Base-by-base conservation (phyloP, 169 alveolate species). In the Plasmodium blacklocki region DNA sequence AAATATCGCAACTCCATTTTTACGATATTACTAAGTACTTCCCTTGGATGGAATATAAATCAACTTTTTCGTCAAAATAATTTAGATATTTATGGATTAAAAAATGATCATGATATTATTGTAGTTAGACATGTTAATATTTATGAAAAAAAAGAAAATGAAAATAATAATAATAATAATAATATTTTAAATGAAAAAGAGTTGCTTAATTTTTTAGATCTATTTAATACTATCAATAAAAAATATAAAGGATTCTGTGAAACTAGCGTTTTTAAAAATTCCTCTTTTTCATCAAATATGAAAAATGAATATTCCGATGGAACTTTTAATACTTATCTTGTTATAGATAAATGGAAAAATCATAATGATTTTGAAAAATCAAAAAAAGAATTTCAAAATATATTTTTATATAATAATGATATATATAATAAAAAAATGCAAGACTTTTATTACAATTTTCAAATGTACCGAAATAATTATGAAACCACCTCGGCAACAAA, bases 341-440 rank as follows among this genome's bases (percentile, higher is more conserved):
- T 78, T 50, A 78, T 78, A 78, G 89, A 78, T 59, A 78, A 78
- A 64, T 78, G 89, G 89, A 78, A 78, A 78, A 78, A 54, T 26
- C 47, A 78, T 50, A 78, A 29, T 12, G 71, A 78, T 23, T 78
- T 78, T 66, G 89, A 78, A 67, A 54, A 78, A 6, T 78, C 89
- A 19, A 63, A 59, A 78, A 66, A 78, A 59, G 89, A 78, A 23
- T 78, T 78, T 45, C 60, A 64, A 78, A 78, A 19, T 1, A 15
- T 78, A 71, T 78, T 78, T 66, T 19, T 73, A 78, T 70, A 78
- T 26, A 78, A 78, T 64, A 78, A 78, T 63, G 45, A 78, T 58
- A 26, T 64, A 15, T 78, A 78, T 64, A 70, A 66, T 78, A 66
- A 78, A 78, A 78, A 78, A 78, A 64, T 78, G 74, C 29, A 78